phyloP scores from a whole-genome alignment of 106 monocot genomes.

The Dendrobium officinale region DNA sequence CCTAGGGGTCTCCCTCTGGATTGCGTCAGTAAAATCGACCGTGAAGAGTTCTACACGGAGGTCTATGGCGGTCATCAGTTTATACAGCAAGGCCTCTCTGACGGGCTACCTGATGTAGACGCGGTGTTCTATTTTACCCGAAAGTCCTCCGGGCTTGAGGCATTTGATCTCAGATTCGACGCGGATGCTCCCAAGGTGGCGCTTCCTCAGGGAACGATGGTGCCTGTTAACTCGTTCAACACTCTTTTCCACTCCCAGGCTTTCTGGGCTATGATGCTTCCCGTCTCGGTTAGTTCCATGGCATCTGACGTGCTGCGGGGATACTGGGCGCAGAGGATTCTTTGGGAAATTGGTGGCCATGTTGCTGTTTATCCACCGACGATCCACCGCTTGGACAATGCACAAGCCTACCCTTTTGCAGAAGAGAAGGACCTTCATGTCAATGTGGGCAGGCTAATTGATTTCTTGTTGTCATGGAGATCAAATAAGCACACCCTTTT shows the following conservation, averaged over 20 bases:
- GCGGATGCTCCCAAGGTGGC: conserved; percentile 72
- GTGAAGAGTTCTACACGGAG: conserved; percentile 93
- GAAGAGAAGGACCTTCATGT: conserved; percentile 98
- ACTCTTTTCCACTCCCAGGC: conserved; percentile 79
- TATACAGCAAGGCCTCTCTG: conserved; percentile 93
- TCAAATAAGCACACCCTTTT: conserved; percentile 73
- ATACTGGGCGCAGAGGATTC: conserved; percentile 86
- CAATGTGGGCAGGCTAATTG: conserved; percentile 79
- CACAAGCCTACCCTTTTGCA: conserved; percentile 55
- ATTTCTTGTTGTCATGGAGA: conserved; percentile 76
- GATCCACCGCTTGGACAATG: conserved; percentile 50
- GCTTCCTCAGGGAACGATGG: conserved; percentile 78
- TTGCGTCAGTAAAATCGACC: conserved; percentile 54
- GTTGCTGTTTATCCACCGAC: conserved; percentile 87
- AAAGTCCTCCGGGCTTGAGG: conserved; percentile 54
- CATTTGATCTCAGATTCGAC: conserved; percentile 73
- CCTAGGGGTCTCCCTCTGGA: conserved; percentile 83
- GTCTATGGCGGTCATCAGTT: conserved; percentile 71
- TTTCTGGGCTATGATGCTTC: conserved; percentile 92
- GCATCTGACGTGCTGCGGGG: conserved; percentile 82
- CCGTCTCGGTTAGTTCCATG: conserved; percentile 78
- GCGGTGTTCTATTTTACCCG: conserved; percentile 94
- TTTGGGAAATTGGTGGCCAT: conserved; percentile 93
- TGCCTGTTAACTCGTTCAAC: conserved; percentile 84
- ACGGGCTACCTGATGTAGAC: conserved; percentile 88